Percentiles rank a stretch among this genome's conserved stretches.
Conservation (phyloP, 169 alveolate genomes). For the Besnoitia besnoiti region DNA sequence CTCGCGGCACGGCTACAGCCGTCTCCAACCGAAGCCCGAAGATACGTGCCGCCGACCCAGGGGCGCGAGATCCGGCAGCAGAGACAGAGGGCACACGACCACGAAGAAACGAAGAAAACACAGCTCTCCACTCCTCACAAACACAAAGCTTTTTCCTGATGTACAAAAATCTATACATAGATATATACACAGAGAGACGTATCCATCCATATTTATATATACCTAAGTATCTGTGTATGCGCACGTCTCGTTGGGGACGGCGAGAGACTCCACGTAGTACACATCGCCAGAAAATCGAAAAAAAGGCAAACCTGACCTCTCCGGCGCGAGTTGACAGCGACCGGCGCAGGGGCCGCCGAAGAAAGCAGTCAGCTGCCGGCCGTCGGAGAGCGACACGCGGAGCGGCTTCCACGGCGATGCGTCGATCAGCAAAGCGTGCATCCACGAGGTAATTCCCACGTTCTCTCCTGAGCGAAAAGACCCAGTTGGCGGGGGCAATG, state of each 20-base stretch:
- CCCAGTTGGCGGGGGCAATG: too few relatives aligned
- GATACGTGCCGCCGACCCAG: too few relatives aligned
- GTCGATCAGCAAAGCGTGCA: conserved; percentile 81
- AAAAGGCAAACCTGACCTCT: conserved; percentile 71
- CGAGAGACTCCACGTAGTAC: background rate
- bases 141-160: too few relatives aligned
- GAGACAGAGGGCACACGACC: too few relatives aligned
- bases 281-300: background rate
- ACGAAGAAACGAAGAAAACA: too few relatives aligned
- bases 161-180: too few relatives aligned
- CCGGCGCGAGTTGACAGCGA: conserved; percentile 88
- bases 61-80: too few relatives aligned
- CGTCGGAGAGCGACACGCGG: conserved; percentile 76
- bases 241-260: background rate
- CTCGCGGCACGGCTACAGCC: too few relatives aligned
- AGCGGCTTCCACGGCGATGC: conserved; percentile 81
- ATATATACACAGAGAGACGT: background rate
- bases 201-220: background rate
- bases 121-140: too few relatives aligned
- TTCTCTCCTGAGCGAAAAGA: conserved; percentile 71
- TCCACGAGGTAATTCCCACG: conserved; percentile 79
- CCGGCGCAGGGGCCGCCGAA: conserved; percentile 77
- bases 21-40: too few relatives aligned
- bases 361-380: conserved; percentile 78
- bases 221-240: too few relatives aligned